phyloP scores from a whole-genome alignment of 2,329 filamentous ascomycete genomes.

The Diaporthe humulicola region DNA sequence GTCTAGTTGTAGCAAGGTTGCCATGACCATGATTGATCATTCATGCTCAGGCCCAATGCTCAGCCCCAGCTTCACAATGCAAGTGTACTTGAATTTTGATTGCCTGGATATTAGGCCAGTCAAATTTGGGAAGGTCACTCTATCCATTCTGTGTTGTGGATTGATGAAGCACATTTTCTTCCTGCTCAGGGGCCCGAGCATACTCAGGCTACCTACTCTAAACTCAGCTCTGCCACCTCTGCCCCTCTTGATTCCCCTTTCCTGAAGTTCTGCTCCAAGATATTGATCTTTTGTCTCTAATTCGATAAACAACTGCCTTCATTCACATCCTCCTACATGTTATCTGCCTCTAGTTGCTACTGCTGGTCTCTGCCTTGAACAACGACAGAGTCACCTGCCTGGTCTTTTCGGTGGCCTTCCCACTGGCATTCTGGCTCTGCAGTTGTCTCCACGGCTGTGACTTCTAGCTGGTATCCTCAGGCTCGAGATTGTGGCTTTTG shows the following conservation, averaged over 20 bases:
- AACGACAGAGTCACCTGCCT: neutral
- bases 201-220: too few species aligned
- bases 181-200: too few species aligned
- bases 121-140: neutral
- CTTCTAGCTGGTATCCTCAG: neutral
- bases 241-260: neutral
- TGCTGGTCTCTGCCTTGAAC: neutral
- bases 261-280: neutral
- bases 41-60: neutral
- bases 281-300: too few species aligned
- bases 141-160: too few species aligned
- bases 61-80: neutral
- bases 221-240: neutral
- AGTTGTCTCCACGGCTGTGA: too few species aligned
- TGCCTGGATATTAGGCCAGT: neutral
- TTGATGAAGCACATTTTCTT: too few species aligned
- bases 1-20: neutral
- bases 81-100: neutral
- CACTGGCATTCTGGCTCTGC: neutral
- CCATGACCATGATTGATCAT: neutral
- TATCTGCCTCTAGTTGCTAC: neutral
- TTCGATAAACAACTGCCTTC: neutral
- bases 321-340: neutral
- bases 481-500: too few species aligned
- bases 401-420: too few species aligned